Base-by-base conservation (phyloP, 1,284 basidiomycete species). In the Anthracocystis panici-leucophaei region DNA sequence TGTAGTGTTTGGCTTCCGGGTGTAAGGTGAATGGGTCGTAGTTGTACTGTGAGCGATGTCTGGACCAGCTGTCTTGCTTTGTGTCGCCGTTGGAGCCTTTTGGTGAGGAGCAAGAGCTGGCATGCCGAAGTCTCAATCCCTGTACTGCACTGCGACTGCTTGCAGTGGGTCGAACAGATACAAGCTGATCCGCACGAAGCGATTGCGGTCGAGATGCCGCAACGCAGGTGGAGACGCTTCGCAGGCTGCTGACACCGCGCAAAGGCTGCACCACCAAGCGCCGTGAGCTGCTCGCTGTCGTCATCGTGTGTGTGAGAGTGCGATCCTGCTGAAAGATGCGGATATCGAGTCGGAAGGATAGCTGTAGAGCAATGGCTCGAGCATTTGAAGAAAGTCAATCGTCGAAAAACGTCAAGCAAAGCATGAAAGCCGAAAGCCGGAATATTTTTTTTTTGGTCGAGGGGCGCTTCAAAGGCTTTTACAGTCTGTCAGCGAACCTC, bases 41-140 rank as follows among this genome's bases (percentile, higher is more conserved):
- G 66, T 85, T 85, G 79, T 82, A 85, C 51, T 85, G 83, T 6
- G 76, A 51, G 16, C 83, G 77, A 41, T 85, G 83, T 21, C 75
- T 59, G 0, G 57, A 57, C 68, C 68, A 76, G 31, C 31, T 58
- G 9, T 75, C 73, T 10, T 56, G 3, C 18, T 57, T 46, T 11
- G 35, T 33, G 10, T 59, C 48, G 5, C 16, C 18, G 2, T 56
- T 40, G 6, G 12, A 11, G 5, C 57, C 40, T 2, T 54, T 59
- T 11, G 25, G 31, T 5, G 49, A 52, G 2, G 61, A 56, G 5
- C 31, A 25, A 0, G 65, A 57, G 29, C 57, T 60, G 4, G 59
- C 42, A n/a, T 57, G 6, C 4, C 65, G 57, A 35, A 41, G 2
- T 14, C 5, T 7, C 12, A 16, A 12, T 38, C 35, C 11, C 14